A percentile compares a stretch with the other conserved stretches of the same genome.
Conservation (phyloP, 495 filamentous ascomycete genomes). For the Halenospora varia region DNA sequence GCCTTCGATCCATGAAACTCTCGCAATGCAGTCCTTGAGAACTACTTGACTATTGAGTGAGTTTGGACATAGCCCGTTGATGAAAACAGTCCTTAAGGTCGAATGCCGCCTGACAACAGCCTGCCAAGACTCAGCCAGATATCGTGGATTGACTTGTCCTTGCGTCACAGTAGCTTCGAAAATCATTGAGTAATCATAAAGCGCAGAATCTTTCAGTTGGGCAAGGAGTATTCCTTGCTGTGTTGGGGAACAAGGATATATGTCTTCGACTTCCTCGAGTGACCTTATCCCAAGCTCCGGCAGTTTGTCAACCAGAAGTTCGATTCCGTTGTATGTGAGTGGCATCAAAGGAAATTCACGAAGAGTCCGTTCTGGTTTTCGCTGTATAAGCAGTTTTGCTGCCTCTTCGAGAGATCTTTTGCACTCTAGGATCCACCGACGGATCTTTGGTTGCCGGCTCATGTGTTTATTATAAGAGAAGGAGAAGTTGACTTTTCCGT, state of each 20-base stretch:
- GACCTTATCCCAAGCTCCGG: constrained; percentile 39
- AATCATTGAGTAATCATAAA: constrained; percentile 39
- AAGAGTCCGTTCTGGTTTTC: constrained; percentile 31
- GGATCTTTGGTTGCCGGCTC: constrained; percentile 28
- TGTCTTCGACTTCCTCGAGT: constrained; percentile 42
- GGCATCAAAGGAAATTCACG: constrained; percentile 25
- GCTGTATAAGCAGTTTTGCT: constrained; percentile 43
- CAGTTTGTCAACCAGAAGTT: constrained; percentile 7
- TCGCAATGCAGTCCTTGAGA: background rate
- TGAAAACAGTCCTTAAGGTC: constrained; percentile 6
- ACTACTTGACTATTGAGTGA: constrained; percentile 3
- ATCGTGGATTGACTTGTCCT: background rate
- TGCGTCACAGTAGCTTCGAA: constrained; percentile 23
- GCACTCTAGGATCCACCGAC: constrained; percentile 26
- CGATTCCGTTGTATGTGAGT: constrained; percentile 20
- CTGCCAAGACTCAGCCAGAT: constrained; percentile 1
- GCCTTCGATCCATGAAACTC: background rate
- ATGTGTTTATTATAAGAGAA: constrained; percentile 28
- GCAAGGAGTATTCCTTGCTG: constrained; percentile 53
- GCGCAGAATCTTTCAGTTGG: constrained; percentile 43
- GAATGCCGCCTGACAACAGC: constrained; percentile 6
- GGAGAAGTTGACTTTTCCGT: constrained; percentile 22
- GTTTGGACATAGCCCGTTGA: background rate
- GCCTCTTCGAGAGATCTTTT: constrained; percentile 22
- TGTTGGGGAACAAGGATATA: constrained; percentile 56